Percentiles rank a stretch among this genome's conserved stretches.
Evolutionary conservation across 2,329 filamentous ascomycete species (phyloP).

Genomic region (Colletotrichum somersetense): DNA sequence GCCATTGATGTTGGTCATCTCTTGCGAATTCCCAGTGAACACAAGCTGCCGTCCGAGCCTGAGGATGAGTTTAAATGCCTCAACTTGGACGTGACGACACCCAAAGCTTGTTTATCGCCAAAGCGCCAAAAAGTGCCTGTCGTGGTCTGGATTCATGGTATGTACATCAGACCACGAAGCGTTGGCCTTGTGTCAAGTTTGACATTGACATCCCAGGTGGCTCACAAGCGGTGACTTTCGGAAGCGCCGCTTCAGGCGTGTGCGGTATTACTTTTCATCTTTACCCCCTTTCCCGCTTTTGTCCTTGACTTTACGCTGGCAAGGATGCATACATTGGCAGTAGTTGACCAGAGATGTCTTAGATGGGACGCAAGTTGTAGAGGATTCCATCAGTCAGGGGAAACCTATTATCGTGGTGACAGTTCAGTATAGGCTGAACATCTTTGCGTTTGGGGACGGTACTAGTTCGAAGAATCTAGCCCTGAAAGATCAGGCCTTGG

Average conservation of each 20-base stretch:
- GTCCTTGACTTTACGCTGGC: not conserved
- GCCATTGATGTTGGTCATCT: slow-evolving; percentile 57
- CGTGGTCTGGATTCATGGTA: slow-evolving; percentile 60
- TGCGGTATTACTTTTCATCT: slow-evolving; percentile 51
- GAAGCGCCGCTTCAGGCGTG: slow-evolving; percentile 55
- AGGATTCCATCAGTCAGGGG: slow-evolving; percentile 49
- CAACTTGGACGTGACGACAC: slow-evolving; percentile 57
- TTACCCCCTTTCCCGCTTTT: not conserved
- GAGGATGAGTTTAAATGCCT: slow-evolving; percentile 59
- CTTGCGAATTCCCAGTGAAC: slow-evolving; percentile 55
- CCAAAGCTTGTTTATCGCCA: slow-evolving; percentile 5
- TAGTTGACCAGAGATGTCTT: not conserved
- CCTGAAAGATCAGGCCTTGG: slow-evolving; percentile 51
- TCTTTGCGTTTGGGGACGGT: slow-evolving; percentile 58
- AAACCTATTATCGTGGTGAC: slow-evolving; percentile 43
- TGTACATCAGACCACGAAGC: not conserved
- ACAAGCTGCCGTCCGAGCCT: slow-evolving; percentile 41
- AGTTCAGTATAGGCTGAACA: slow-evolving; percentile 46
- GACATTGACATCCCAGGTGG: slow-evolving; percentile 47
- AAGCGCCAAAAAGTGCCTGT: slow-evolving; percentile 50
- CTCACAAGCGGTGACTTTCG: slow-evolving; percentile 59
- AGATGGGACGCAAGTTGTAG: slow-evolving; percentile 53
- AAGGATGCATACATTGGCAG: not conserved
- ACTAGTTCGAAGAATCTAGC: slow-evolving; percentile 53
- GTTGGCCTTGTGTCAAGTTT: not conserved